Percentiles rank a stretch among this genome's conserved stretches.
Conservation (phyloP, 1,139 yeast species). For the Pichia sorboxylosa region DNA sequence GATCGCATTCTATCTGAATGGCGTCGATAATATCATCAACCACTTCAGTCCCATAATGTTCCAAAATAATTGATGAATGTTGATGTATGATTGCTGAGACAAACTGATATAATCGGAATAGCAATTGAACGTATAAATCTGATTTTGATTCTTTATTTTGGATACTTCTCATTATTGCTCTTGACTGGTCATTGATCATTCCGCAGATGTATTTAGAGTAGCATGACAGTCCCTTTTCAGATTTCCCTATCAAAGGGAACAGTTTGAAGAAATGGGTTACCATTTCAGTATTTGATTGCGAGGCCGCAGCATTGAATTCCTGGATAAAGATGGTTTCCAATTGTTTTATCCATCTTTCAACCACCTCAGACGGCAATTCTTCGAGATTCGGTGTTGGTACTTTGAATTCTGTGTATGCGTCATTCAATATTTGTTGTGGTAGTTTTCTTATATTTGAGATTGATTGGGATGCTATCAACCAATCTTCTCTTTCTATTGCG, state of each 20-base stretch:
- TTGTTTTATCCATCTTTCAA: constrained; percentile 47
- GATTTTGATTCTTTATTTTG: constrained; percentile 24
- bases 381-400: constrained; percentile 93
- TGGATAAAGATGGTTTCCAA: constrained; percentile 46
- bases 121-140: constrained; percentile 52
- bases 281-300: constrained; percentile 49
- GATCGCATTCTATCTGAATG: constrained; percentile 79
- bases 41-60: constrained; percentile 57
- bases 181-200: constrained; percentile 69
- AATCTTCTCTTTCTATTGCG: constrained; percentile 55
- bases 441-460: constrained; percentile 42
- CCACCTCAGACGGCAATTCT: constrained; percentile 52
- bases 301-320: constrained; percentile 64
- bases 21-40: constrained; percentile 57
- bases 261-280: constrained; percentile 72
- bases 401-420: constrained; percentile 68
- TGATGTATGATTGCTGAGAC: constrained; percentile 77
- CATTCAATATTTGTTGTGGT: constrained; percentile 41
- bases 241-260: constrained; percentile 76
- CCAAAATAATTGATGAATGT: constrained; percentile 68
- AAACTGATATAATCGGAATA: constrained; percentile 70
- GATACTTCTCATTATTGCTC: constrained; percentile 40
- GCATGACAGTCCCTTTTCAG: constrained; percentile 60
- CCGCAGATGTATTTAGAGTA: constrained; percentile 81
- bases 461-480: constrained; percentile 63